Evolutionary conservation across 2,329 filamentous ascomycete genomes (phyloP).

Genomic region (Paecilomyces fulvus): DNA sequence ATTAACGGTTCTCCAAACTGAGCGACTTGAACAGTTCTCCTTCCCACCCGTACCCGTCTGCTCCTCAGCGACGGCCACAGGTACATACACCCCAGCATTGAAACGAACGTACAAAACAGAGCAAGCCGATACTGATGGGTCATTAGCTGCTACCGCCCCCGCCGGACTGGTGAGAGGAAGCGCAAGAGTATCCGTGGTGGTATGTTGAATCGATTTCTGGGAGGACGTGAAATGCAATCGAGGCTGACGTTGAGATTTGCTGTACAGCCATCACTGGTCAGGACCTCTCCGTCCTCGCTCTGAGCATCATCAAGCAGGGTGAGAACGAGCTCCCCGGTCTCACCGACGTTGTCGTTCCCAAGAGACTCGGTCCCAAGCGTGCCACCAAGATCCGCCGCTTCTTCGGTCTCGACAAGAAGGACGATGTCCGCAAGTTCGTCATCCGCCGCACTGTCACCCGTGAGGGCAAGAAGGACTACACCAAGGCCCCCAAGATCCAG

Average conservation of each 20-base stretch:
- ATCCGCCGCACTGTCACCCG: constrained; percentile 96
- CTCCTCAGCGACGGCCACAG: constrained; percentile 92
- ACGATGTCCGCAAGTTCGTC: constrained; percentile 99
- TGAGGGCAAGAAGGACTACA: constrained; percentile 96
- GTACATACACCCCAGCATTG: constrained; percentile 6
- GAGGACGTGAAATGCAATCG: neutral
- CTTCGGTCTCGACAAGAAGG: constrained; percentile 99
- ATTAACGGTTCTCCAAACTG: neutral
- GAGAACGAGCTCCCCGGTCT: constrained; percentile 89
- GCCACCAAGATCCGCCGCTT: constrained; percentile 99
- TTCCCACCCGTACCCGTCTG: constrained; percentile 95
- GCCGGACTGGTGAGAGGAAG: constrained; percentile 98
- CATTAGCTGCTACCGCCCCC: constrained; percentile 84
- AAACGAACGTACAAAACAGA: neutral
- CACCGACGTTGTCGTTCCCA: constrained; percentile 96
- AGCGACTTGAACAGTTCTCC: constrained; percentile 50
- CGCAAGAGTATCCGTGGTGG: constrained; percentile 91
- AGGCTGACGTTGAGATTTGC: constrained; percentile 8
- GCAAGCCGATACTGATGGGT: neutral
- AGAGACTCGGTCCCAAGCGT: constrained; percentile 98
- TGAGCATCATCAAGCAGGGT: constrained; percentile 96
- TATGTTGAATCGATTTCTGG: constrained; percentile 13
- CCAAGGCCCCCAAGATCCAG: constrained; percentile 99
- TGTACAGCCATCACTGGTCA: constrained; percentile 79
- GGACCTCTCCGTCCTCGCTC: constrained; percentile 89